These are phyloP conservation scores for Heritiera fomes DNA, from an alignment of 345 rosid species.

Conservation along the genomic window DNA sequence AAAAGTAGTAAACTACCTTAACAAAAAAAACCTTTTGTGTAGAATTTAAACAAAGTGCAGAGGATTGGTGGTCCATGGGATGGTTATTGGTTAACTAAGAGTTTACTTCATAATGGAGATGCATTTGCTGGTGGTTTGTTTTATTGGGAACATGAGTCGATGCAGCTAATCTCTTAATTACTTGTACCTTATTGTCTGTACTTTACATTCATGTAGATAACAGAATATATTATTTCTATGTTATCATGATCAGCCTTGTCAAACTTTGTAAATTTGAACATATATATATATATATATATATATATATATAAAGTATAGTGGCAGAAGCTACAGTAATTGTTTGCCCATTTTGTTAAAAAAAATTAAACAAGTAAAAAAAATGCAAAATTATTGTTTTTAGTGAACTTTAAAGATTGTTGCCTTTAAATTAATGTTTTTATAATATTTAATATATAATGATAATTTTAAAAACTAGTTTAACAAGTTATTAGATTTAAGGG, in stretches of 20 bases:
- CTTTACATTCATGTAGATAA: slow-evolving; percentile 22
- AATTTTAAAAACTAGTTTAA: too few relatives aligned
- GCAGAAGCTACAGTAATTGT: background rate
- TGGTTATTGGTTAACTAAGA: slow-evolving; percentile 95
- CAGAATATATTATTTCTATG: background rate
- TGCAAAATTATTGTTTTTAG: too few relatives aligned
- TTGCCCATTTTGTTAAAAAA: background rate
- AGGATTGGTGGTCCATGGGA: slow-evolving; percentile 91
- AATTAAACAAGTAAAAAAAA: too few relatives aligned
- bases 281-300: slow-evolving; percentile 18
- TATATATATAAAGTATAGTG: slow-evolving; percentile 4
- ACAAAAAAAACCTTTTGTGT: too few relatives aligned
- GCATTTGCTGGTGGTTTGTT: slow-evolving; percentile 84
- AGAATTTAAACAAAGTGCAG: slow-evolving; percentile 31
- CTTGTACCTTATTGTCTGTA: background rate
- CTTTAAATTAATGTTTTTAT: too few relatives aligned
- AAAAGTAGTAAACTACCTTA: too few relatives aligned
- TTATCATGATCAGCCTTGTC: background rate
- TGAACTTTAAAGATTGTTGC: too few relatives aligned
- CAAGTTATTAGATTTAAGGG: too few relatives aligned
- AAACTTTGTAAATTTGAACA: slow-evolving; percentile 20
- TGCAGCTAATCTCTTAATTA: background rate
- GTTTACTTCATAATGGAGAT: slow-evolving; percentile 82
- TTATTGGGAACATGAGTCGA: slow-evolving; percentile 44
- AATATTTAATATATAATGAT: too few relatives aligned